A percentile compares a stretch with the other conserved stretches of the same genome.
Evolutionary conservation across 148 eudicot genomes (phyloP).

Genomic region (Dysphania ambrosioides): DNA sequence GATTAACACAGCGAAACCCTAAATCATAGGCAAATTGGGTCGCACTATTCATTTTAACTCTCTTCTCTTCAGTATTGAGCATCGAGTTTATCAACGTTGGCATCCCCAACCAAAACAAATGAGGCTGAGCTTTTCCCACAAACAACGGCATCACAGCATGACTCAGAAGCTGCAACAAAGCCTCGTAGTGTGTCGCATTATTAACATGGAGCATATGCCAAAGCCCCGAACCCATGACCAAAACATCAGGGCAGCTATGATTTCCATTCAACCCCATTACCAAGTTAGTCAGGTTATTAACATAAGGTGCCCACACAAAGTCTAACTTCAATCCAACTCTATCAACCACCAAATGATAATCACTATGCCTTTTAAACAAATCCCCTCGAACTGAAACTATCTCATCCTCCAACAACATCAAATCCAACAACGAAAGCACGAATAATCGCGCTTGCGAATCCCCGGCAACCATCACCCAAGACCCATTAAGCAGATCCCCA

Average conservation of each 20-base stretch:
- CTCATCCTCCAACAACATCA: slow-evolving; percentile 53
- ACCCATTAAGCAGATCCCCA: slow-evolving; percentile 72
- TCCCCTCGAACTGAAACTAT: slow-evolving; percentile 47
- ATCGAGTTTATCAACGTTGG: slow-evolving; percentile 71
- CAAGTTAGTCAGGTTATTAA: slow-evolving; percentile 49
- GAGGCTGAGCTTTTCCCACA: slow-evolving; percentile 46
- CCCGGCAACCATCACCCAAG: slow-evolving; percentile 84
- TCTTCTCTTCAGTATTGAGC: slow-evolving; percentile 86
- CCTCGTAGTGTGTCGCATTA: slow-evolving; percentile 52
- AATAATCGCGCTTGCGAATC: slow-evolving; percentile 73
- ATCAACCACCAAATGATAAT: slow-evolving; percentile 64
- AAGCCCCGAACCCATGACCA: slow-evolving; percentile 87
- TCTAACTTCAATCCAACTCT: slow-evolving; percentile 74
- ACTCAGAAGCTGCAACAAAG: slow-evolving; percentile 41
- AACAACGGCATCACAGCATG: slow-evolving; percentile 41
- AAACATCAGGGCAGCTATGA: slow-evolving; percentile 66
- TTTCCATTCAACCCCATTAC: slow-evolving; percentile 35
- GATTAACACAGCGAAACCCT: slow-evolving; percentile 48
- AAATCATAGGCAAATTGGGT: slow-evolving; percentile 39
- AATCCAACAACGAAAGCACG: slow-evolving; percentile 56
- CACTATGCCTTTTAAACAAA: slow-evolving; percentile 86
- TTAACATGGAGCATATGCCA: slow-evolving; percentile 90
- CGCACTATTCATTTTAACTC: slow-evolving; percentile 58
- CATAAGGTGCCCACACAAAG: slow-evolving; percentile 90
- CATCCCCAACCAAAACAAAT: slow-evolving; percentile 87